These are phyloP conservation scores for Ustilago trichophora DNA, from an alignment of 1,284 basidiomycete species.

Conservation along the genomic window DNA sequence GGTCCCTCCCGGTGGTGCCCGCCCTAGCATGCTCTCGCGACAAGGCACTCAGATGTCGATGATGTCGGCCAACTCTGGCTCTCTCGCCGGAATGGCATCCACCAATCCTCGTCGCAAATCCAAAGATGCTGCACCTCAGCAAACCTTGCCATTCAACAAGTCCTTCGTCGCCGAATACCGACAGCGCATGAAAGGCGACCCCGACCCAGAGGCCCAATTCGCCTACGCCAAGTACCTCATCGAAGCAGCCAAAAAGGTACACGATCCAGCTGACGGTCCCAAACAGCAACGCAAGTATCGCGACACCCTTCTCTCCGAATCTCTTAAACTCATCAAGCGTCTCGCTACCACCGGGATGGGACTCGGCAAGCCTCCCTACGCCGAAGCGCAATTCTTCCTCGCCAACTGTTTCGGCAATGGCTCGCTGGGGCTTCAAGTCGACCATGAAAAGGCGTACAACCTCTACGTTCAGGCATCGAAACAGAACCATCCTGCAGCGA, in stretches of 20 bases:
- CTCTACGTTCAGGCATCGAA: slow-evolving; percentile 98
- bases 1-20: slow-evolving; percentile 15
- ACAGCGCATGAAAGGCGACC: slow-evolving; percentile 93
- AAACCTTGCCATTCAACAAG: slow-evolving; percentile 74
- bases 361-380: slow-evolving; percentile 74
- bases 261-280: slow-evolving; percentile 59
- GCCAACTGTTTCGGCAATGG: slow-evolving; percentile 98
- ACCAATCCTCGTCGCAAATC: slow-evolving; percentile 46
- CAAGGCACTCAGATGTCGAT: slow-evolving; percentile 46
- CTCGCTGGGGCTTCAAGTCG: slow-evolving; percentile 89
- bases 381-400: slow-evolving; percentile 98
- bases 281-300: slow-evolving; percentile 76
- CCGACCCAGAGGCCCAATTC: slow-evolving; percentile 98
- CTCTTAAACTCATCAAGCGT: slow-evolving; percentile 88
- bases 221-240: slow-evolving; percentile 96
- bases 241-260: slow-evolving; percentile 89
- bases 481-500: slow-evolving; percentile 93
- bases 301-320: slow-evolving; percentile 85
- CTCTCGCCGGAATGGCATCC: slow-evolving; percentile 24
- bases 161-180: slow-evolving; percentile 98
- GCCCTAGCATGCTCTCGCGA: slow-evolving; percentile 27
- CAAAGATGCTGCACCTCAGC: slow-evolving; percentile 52
- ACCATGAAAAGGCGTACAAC: slow-evolving; percentile 97
- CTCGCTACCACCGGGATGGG: slow-evolving; percentile 81
- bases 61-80: slow-evolving; percentile 25